Base-by-base conservation (phyloP, 257 asterid genomes). In the Solanum piurae region DNA sequence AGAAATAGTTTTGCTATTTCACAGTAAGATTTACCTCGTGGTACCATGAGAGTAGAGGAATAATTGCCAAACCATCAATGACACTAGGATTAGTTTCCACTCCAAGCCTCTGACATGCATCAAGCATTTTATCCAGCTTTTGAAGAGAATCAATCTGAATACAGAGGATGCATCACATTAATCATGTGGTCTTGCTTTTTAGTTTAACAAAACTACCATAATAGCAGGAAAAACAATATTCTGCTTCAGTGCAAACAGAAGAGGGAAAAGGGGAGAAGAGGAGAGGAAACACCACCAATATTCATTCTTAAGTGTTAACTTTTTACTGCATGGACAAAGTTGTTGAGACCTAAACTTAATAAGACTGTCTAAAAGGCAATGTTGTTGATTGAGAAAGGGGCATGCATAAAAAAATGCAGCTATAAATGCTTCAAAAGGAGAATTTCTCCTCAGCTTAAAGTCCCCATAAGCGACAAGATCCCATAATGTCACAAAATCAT, bases 31-130 rank as follows among this genome's bases (percentile, higher is more conserved):
- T 86, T 91, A 96, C 99, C 99, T 94, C 95, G 83, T 96, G 99
- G 91, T 96, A 96, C 98, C 99, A 96, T 89, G 99, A 96, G 87
- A 92, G 91, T 46, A 96, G 88, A 69, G 99, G 99, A 37, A 95
- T 90, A 29, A 96, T 62, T 33, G 98, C 99, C 90, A 95, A 90
- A 73, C 91, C 96, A 90, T 90, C 96, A 90, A 95, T 86, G 12
- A 93, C 80, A 66, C 76, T 38, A 82, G 98, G 99, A 84, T 88
- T 91, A 13, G 99, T 96, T 84, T 94, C 95, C 77, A 96, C 97
- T 66, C 98, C 98, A 42, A 96, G 92, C 64, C 85, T 85, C 83
- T 79, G 77, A 87, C 98, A 96, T 58, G 92, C 91, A 25, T 93
- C 90, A 9, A 96, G 90, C 93, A 96, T 91, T 89, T 90, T 93